Percentiles rank a stretch among this genome's conserved stretches.
Conservation (phyloP, 2,329 filamentous ascomycete species). For the Epichloe bromicola region DNA sequence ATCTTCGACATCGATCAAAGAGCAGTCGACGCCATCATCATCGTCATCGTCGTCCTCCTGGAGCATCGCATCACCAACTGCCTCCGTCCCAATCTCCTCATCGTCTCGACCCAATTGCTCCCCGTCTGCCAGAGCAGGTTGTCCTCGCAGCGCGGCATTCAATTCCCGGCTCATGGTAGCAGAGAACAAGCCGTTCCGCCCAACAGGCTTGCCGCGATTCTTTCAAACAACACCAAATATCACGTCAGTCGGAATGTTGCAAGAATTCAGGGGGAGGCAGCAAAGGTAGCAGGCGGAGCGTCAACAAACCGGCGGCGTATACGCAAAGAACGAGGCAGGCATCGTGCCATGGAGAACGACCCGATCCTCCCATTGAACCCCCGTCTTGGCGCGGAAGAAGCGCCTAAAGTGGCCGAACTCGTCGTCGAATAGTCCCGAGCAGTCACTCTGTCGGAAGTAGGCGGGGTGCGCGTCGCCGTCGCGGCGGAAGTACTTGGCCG, state of each 20-base stretch:
- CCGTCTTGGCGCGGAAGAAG: constrained; percentile 47
- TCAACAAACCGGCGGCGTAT: constrained; percentile 32
- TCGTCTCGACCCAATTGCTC: neutral
- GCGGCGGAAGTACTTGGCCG: constrained; percentile 35
- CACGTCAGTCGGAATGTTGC: neutral
- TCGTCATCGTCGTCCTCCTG: neutral
- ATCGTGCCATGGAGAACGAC: constrained; percentile 22
- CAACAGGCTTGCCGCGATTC: constrained; percentile 25
- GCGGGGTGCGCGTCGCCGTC: constrained; percentile 23
- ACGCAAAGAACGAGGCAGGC: constrained; percentile 25
- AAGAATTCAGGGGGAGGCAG: neutral
- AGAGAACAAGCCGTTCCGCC: constrained; percentile 19
- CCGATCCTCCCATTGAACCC: constrained; percentile 46
- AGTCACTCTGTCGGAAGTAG: constrained; percentile 26
- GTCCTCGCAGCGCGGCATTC: constrained; percentile 19
- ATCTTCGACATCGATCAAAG: neutral
- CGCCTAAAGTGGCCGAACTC: constrained; percentile 39
- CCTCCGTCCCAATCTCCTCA: neutral
- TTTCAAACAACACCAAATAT: constrained; percentile 5
- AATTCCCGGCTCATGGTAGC: constrained; percentile 21
- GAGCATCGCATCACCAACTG: neutral
- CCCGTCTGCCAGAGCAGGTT: neutral
- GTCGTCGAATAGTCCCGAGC: constrained; percentile 23
- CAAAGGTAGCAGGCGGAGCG: neutral
- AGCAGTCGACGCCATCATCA: neutral